A percentile compares a stretch with the other conserved stretches of the same genome.
phyloP scores from a whole-genome alignment of 495 filamentous ascomycete species.

The Aspergillus cristatus region DNA sequence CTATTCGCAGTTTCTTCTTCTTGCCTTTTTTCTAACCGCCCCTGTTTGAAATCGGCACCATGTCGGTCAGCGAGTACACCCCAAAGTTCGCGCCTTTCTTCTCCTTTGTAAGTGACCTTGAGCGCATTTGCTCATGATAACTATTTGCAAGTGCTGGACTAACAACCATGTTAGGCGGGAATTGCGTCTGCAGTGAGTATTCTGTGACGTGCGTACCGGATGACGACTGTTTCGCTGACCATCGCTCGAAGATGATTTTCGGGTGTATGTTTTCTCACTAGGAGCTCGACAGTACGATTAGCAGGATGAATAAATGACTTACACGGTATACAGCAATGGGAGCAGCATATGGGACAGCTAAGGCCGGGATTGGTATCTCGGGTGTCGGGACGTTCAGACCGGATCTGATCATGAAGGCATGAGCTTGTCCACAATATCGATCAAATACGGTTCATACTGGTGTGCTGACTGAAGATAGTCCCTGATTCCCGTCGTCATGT shows the following conservation, averaged over 20 bases:
- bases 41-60: slow-evolving; percentile 24
- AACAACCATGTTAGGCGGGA: slow-evolving; percentile 55
- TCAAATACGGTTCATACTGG: too few species aligned
- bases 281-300: too few species aligned
- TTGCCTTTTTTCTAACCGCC: slow-evolving; percentile 8
- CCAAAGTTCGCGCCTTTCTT: slow-evolving; percentile 96
- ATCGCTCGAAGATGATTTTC: slow-evolving; percentile 60
- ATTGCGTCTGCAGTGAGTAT: slow-evolving; percentile 86
- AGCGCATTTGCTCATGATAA: not conserved
- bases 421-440: too few species aligned
- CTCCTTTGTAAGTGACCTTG: slow-evolving; percentile 66
- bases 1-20: not conserved
- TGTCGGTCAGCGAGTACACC: slow-evolving; percentile 59
- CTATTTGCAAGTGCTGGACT: slow-evolving; percentile 14
- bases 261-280: slow-evolving; percentile 56
- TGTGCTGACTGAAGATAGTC: slow-evolving; percentile 44
- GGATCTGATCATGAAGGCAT: slow-evolving; percentile 96
- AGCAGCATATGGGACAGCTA: slow-evolving; percentile 94
- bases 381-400: slow-evolving; percentile 88
- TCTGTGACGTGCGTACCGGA: slow-evolving; percentile 12
- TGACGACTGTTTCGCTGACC: slow-evolving; percentile 14
- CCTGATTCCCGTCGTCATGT: slow-evolving; percentile 96
- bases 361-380: slow-evolving; percentile 92
- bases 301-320: too few species aligned
- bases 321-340: slow-evolving; percentile 55